Evolutionary conservation across 768 basidiomycete genomes (phyloP).

Genomic region (Suillus lakei): DNA sequence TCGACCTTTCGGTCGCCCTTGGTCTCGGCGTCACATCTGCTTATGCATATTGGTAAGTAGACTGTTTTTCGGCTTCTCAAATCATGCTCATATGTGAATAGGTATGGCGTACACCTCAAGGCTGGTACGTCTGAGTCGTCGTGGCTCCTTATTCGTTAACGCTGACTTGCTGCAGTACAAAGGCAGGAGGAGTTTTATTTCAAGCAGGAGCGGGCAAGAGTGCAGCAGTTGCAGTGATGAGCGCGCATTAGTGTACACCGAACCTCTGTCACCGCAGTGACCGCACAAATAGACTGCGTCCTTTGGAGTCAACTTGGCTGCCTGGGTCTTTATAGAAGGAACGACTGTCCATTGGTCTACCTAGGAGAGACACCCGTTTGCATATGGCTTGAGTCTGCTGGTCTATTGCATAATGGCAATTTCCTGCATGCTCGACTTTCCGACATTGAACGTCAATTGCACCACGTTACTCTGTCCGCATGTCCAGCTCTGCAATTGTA

Average conservation of each 20-base stretch:
- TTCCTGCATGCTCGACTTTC: background rate
- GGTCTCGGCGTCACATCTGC: slow-evolving; percentile 78
- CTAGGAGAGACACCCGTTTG: background rate
- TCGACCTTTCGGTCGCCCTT: slow-evolving; percentile 75
- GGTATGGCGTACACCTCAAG: slow-evolving; percentile 86
- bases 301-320: background rate
- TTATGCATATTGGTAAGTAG: slow-evolving; percentile 83
- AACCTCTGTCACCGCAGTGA: background rate
- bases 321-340: background rate
- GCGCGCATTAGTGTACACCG: background rate
- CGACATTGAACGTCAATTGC: too few relatives aligned
- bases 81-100: slow-evolving; percentile 40
- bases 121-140: slow-evolving; percentile 51
- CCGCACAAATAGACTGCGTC: background rate
- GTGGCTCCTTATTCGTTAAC: slow-evolving; percentile 2
- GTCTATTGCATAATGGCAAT: background rate
- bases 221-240: slow-evolving; percentile 14
- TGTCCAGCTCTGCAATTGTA: too few relatives aligned
- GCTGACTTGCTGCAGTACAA: slow-evolving; percentile 58
- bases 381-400: background rate
- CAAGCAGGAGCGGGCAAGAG: slow-evolving; percentile 71
- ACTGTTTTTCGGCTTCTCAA: slow-evolving; percentile 17
- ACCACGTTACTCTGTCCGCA: too few relatives aligned
- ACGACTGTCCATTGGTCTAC: background rate
- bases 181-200: slow-evolving; percentile 86